phyloP scores from a whole-genome alignment of 768 basidiomycete genomes.

The Phylloporus rhodoxanthus region DNA sequence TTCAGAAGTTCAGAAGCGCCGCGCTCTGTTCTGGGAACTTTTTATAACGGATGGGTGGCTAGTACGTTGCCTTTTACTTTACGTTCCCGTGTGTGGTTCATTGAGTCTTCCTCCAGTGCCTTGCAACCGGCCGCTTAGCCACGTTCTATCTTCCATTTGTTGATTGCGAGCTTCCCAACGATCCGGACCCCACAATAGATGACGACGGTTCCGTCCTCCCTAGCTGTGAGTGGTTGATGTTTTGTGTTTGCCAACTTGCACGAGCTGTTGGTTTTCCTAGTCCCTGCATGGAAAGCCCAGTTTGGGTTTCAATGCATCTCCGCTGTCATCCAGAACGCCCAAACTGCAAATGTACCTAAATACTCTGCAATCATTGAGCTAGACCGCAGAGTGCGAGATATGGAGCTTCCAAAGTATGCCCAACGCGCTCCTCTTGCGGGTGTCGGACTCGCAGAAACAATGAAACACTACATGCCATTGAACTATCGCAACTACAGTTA shows the following conservation, averaged over 20 bases:
- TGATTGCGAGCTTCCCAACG: slow-evolving; percentile 64
- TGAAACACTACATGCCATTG: slow-evolving; percentile 70
- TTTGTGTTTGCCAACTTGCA: not conserved
- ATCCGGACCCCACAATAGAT: slow-evolving; percentile 52
- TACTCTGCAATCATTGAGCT: slow-evolving; percentile 59
- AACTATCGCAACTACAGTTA: slow-evolving; percentile 68
- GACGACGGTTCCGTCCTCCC: slow-evolving; percentile 53
- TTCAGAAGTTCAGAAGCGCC: slow-evolving; percentile 63
- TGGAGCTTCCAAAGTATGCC: slow-evolving; percentile 61
- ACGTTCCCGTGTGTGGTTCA: not conserved
- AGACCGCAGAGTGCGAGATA: slow-evolving; percentile 60
- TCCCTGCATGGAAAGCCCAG: slow-evolving; percentile 64
- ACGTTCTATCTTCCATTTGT: slow-evolving; percentile 66
- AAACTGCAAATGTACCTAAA: slow-evolving; percentile 59
- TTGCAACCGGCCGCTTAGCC: slow-evolving; percentile 63
- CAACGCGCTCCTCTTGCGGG: slow-evolving; percentile 45
- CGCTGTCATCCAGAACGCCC: slow-evolving; percentile 60
- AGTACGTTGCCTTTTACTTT: slow-evolving; percentile 33
- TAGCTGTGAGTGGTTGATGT: slow-evolving; percentile 45
- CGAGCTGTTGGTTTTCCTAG: slow-evolving; percentile 27
- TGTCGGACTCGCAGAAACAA: slow-evolving; percentile 51
- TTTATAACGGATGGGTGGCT: slow-evolving; percentile 74
- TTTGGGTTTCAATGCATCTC: slow-evolving; percentile 64
- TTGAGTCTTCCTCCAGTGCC: slow-evolving; percentile 38
- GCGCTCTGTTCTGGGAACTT: slow-evolving; percentile 67